Percentiles rank a stretch among this genome's conserved stretches.
phyloP scores from a whole-genome alignment of 495 filamentous ascomycete species.

The Penicillium malachiteum region DNA sequence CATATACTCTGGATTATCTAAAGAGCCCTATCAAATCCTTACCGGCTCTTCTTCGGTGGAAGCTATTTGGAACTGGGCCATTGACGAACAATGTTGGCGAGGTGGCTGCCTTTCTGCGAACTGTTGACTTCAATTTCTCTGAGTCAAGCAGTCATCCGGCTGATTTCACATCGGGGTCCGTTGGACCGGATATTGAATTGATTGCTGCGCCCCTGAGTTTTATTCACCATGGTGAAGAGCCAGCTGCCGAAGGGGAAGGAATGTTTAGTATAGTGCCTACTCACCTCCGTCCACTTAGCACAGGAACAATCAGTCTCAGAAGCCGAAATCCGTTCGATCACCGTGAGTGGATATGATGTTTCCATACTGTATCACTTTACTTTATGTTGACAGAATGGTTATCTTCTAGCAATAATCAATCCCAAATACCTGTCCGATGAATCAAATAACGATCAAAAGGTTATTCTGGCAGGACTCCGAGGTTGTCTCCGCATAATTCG shows the following conservation, averaged over 20 bases:
- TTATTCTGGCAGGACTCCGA: no score
- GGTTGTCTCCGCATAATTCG: no score
- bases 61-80: conserved; percentile 16
- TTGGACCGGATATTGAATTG: conserved; percentile 20
- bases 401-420: no score
- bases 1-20: conserved; percentile 22
- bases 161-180: conserved; percentile 14
- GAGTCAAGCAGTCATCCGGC: neutral
- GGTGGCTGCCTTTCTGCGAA: conserved; percentile 21
- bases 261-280: conserved; percentile 18
- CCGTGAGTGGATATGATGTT: conserved; percentile 8
- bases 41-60: conserved; percentile 19
- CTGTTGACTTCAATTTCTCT: conserved; percentile 13
- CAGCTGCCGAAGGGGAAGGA: conserved; percentile 7
- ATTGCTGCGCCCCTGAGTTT: conserved; percentile 23
- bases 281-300: conserved; percentile 20
- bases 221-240: conserved; percentile 27
- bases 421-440: no score
- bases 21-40: conserved; percentile 12
- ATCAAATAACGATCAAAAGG: no score
- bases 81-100: conserved; percentile 25
- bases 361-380: no score
- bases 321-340: conserved; percentile 20
- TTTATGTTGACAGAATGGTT: no score
- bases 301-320: conserved; percentile 18